These are phyloP conservation scores for Leccinum sublutescens DNA, from an alignment of 768 basidiomycete species.

Conservation along the genomic window DNA sequence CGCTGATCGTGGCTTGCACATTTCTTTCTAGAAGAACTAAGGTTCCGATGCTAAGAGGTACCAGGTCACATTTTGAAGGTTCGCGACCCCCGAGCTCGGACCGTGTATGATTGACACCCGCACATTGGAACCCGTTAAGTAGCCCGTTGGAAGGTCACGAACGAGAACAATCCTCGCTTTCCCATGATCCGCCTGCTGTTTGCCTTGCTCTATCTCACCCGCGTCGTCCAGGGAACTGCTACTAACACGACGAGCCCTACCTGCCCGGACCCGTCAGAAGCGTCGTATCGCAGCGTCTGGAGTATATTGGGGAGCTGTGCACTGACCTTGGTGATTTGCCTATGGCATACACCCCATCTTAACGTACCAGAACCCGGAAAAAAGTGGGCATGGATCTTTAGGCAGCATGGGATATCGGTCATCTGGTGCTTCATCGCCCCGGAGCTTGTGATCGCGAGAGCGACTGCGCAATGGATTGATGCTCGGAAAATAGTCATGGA, in stretches of 20 bases:
- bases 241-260: not conserved
- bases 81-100: too few relatives aligned
- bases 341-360: not conserved
- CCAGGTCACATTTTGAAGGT: too few relatives aligned
- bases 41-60: too few relatives aligned
- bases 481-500: not conserved
- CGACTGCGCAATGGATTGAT: not conserved
- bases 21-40: too few relatives aligned
- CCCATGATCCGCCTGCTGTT: too few relatives aligned
- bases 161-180: not conserved
- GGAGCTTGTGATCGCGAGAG: too few relatives aligned
- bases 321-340: not conserved
- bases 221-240: not conserved
- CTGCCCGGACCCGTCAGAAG: not conserved
- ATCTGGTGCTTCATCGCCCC: too few relatives aligned
- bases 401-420: too few relatives aligned
- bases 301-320: not conserved
- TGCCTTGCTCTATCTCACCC: too few relatives aligned
- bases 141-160: accelerated
- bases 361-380: not conserved
- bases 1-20: too few relatives aligned
- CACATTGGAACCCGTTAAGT: too few relatives aligned
- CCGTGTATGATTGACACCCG: too few relatives aligned
- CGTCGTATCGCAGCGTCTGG: not conserved
- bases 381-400: not conserved